phyloP scores from a whole-genome alignment of 805 yeast species.

The Grigorovia jiainica region DNA sequence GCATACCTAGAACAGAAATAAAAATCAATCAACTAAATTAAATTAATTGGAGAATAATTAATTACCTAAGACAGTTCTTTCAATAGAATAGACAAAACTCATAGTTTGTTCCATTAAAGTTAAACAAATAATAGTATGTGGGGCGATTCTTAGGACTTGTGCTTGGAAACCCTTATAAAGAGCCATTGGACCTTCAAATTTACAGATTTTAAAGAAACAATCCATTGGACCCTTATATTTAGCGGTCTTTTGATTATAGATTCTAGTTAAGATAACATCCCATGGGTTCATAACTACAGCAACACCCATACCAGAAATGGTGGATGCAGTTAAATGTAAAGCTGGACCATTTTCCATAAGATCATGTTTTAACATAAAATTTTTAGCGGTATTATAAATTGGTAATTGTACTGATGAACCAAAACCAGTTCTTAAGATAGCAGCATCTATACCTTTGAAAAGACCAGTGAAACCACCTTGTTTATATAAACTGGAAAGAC shows the following conservation, averaged over 20 bases:
- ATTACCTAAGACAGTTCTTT: constrained; percentile 19
- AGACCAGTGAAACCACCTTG: constrained; percentile 77
- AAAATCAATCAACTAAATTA: too few species aligned
- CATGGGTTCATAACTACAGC: constrained; percentile 96
- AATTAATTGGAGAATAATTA: too few species aligned
- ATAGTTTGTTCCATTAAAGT: constrained; percentile 92
- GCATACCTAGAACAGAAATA: background rate
- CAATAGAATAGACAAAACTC: constrained; percentile 38
- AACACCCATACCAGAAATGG: constrained; percentile 83
- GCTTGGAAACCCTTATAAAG: constrained; percentile 94
- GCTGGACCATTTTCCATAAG: constrained; percentile 53
- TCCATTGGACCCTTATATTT: constrained; percentile 81
- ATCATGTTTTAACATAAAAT: constrained; percentile 43
- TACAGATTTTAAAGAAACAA: constrained; percentile 76
- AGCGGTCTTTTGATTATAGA: constrained; percentile 88
- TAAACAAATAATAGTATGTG: constrained; percentile 84
- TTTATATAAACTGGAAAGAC: constrained; percentile 49
- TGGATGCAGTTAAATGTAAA: constrained; percentile 63
- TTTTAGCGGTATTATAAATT: constrained; percentile 70
- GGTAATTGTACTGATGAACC: constrained; percentile 96
- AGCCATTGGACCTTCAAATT: constrained; percentile 76
- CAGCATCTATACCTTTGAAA: constrained; percentile 90
- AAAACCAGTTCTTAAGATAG: constrained; percentile 85
- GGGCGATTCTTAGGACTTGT: constrained; percentile 84
- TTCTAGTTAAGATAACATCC: constrained; percentile 90